A percentile compares a stretch with the other conserved stretches of the same genome.
phyloP scores from a whole-genome alignment of 1,139 yeast genomes.

The Scheffersomyces illinoinensis region DNA sequence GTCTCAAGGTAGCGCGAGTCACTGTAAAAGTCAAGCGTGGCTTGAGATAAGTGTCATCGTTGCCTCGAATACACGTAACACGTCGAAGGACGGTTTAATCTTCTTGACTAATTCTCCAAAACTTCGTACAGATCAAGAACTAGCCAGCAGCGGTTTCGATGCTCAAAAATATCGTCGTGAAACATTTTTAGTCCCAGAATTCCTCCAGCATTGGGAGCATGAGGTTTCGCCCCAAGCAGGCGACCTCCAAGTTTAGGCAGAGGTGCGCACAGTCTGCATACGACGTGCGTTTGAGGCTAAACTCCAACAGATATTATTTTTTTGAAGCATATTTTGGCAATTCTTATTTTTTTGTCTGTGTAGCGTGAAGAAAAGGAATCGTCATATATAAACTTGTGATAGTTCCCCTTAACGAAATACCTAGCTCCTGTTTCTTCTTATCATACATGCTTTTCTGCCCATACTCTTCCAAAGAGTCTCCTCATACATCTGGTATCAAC shows the following conservation, averaged over 20 bases:
- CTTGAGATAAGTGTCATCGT: neutral
- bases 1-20: neutral
- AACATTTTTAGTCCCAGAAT: neutral
- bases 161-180: neutral
- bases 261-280: neutral
- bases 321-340: neutral
- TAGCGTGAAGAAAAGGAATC: neutral
- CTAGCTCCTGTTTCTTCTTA: neutral
- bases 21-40: neutral
- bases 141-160: neutral
- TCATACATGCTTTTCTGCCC: neutral
- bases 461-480: neutral
- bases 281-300: neutral
- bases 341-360: neutral
- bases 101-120: neutral
- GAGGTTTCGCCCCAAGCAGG: neutral
- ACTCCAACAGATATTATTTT: neutral
- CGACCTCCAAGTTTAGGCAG: neutral
- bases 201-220: neutral
- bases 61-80: neutral
- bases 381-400: neutral
- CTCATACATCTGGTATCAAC: neutral
- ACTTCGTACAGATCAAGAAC: neutral
- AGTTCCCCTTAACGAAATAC: neutral
- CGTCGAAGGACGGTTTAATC: neutral